Conservation (phyloP, 352 stramenopile genomes). For the Phytophthora kernoviae region DNA sequence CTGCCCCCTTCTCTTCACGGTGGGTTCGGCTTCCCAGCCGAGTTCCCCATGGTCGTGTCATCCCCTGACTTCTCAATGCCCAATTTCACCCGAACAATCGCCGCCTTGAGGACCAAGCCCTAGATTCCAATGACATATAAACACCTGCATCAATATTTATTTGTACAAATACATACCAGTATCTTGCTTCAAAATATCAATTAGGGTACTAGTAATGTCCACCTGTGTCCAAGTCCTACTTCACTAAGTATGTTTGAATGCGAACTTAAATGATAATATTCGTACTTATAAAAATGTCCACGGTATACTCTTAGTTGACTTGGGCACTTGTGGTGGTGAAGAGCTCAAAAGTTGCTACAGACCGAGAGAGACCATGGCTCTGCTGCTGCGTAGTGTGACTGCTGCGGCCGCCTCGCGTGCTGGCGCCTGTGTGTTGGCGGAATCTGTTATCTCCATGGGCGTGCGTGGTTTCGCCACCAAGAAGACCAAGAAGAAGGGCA, state of each 20-base stretch:
- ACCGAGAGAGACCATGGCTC: slow-evolving; percentile 21
- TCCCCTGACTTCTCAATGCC: slow-evolving; percentile 35
- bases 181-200: too few relatives aligned
- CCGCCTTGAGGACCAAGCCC: slow-evolving; percentile 11
- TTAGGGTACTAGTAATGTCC: neutral
- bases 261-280: neutral
- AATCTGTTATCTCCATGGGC: slow-evolving; percentile 14
- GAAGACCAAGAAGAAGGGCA: slow-evolving; percentile 60
- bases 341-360: slow-evolving; percentile 14
- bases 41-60: slow-evolving; percentile 36
- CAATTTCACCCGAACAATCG: slow-evolving; percentile 24
- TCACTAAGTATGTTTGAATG: neutral
- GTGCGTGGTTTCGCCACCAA: slow-evolving; percentile 56
- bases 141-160: neutral
- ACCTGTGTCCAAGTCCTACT: too few relatives aligned
- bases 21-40: slow-evolving; percentile 17
- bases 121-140: neutral
- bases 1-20: slow-evolving; percentile 13
- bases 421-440: slow-evolving; percentile 16
- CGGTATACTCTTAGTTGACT: neutral
- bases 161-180: slow-evolving; percentile 9
- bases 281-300: slow-evolving; percentile 17
- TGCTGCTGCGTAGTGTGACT: slow-evolving; percentile 34
- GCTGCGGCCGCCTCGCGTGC: slow-evolving; percentile 31
- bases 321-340: slow-evolving; percentile 31